phyloP scores from a whole-genome alignment of 441 rosid species.

The Kokia cookei region DNA sequence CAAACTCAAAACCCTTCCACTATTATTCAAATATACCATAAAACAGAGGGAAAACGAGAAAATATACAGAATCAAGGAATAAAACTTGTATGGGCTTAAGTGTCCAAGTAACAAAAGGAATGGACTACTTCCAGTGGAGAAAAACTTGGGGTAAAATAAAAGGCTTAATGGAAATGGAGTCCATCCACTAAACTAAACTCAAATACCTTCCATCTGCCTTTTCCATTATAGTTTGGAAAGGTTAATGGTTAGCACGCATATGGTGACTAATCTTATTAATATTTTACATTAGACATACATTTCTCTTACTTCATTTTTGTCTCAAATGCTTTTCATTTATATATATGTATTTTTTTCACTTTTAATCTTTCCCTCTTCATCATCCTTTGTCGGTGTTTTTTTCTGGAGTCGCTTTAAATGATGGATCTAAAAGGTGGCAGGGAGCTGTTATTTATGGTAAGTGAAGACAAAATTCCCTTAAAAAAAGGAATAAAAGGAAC shows the following conservation, averaged over 20 bases:
- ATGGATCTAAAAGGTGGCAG: conserved; percentile 57
- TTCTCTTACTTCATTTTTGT: no score
- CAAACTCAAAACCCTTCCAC: not conserved
- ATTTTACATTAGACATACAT: no score
- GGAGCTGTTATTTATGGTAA: conserved; percentile 77
- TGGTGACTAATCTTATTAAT: no score
- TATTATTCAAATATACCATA: not conserved
- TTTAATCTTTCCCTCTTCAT: no score
- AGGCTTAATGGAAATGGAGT: not conserved
- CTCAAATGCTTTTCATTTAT: no score
- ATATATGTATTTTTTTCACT: no score
- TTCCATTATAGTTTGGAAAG: not conserved
- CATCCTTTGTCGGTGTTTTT: no score
- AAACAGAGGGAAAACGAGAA: no score
- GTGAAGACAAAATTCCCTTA: not conserved
- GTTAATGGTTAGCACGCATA: no score
- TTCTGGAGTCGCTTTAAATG: conserved; percentile 28
- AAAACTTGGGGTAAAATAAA: not conserved
- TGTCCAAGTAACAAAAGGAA: not conserved
- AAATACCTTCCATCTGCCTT: not conserved
- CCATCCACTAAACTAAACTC: not conserved
- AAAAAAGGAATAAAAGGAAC: not conserved
- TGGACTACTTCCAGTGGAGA: not conserved
- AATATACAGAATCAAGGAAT: not conserved
- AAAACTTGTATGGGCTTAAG: not conserved